Percentiles rank a stretch among this genome's conserved stretches.
phyloP scores from a whole-genome alignment of 148 eudicot species.

The Heliamphora exappendiculata region DNA sequence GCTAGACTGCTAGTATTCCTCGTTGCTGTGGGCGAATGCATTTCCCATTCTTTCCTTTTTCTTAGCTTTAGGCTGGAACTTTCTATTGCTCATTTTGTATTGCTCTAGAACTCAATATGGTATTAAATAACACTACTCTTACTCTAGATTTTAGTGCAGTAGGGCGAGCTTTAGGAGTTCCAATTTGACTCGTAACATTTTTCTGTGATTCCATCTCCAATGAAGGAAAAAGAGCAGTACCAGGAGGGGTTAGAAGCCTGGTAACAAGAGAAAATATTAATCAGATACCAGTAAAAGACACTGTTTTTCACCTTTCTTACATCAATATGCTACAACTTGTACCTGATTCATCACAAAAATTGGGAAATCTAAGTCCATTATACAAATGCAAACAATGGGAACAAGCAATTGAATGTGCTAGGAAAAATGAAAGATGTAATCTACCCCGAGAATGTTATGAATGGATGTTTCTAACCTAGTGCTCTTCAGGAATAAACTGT shows the following conservation, averaged over 20 bases:
- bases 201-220: constrained; percentile 49
- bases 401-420: not conserved
- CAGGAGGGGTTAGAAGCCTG: constrained; percentile 84
- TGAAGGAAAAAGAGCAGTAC: constrained; percentile 58
- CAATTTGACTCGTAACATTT: constrained; percentile 33
- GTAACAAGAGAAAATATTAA: constrained; percentile 11
- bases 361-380: not conserved
- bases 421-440: not conserved
- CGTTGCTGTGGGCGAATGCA: no score
- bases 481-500: not conserved
- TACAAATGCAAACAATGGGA: not conserved
- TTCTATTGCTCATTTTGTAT: no score
- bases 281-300: not conserved
- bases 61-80: no score
- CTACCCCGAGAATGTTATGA: not conserved
- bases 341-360: not conserved
- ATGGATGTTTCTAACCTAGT: not conserved
- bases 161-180: no score
- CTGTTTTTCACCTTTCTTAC: not conserved
- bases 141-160: no score
- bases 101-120: no score
- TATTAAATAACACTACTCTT: no score
- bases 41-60: no score
- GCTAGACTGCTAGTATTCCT: no score
- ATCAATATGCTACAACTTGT: not conserved